Base-by-base conservation (phyloP, 495 filamentous ascomycete genomes). In the Ramalina intermedia region DNA sequence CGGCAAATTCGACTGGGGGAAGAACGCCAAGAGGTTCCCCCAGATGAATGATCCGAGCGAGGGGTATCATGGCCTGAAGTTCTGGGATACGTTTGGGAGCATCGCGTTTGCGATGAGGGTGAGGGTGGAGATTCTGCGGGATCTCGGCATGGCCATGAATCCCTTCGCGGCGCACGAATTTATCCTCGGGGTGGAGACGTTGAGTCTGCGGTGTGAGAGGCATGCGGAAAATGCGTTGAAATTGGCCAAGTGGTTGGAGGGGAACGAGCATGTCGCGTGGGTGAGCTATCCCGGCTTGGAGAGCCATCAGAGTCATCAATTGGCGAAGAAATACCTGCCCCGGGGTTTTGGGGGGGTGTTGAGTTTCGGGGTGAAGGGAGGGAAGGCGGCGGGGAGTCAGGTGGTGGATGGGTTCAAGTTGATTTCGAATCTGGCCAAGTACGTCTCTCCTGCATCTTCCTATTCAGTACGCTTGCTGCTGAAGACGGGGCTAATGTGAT, bases 1-100 rank as follows among this genome's bases (percentile, higher is more conserved):
- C 47, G 91, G 91, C 47, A 94, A 89, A 58, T 98, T 98, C 63
- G 84, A 96, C 72, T 98, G 91, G 91, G 88, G 88, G 48, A 83
- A 84, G 69, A 64, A 95, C 58, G 86, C 70, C 26, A 79, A 80
- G 52, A 82, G 87, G 1, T 98, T 96, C 75, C 91, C 93, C 2
- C 85, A 96, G 64, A 85, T 98, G 67, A 79, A 83, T 40, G 87
- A 98, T 66, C 93, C 91, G 3, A 78, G 84, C 0, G 83, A 85
- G 50, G 90, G 93, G 16, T 98, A 96, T 67, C 91, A 96, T 65
- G 91, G 93, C 5, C 74, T 98, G 48, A 93, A 89, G 62, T 96
- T 96, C 75, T 95, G 82, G 82, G 93, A 96, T 57, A 91, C 88
- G 0, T 96, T 96, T 56, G 93, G 93, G 3, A 64, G 78, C 21